Conservation (phyloP, 192 early-diverging fungal species). For the Coemansia sp. region DNA sequence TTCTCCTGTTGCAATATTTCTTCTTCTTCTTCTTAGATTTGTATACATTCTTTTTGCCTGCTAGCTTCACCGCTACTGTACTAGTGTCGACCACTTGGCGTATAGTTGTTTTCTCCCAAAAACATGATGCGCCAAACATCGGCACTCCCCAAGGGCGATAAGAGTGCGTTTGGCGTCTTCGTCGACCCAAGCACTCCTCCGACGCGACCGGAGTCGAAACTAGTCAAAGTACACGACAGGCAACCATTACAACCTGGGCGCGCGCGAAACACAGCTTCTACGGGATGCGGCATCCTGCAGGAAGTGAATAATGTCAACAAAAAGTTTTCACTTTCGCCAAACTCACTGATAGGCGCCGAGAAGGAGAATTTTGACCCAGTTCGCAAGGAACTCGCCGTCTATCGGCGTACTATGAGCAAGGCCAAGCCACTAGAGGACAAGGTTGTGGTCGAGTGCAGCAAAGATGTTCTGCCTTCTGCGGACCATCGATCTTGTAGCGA, state of each 20-base stretch:
- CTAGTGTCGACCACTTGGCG: neutral
- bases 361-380: slow-evolving; percentile 52
- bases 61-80: neutral
- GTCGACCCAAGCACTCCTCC: neutral
- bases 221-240: neutral
- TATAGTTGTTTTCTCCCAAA: neutral
- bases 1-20: neutral
- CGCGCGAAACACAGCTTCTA: neutral
- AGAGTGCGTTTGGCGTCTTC: slow-evolving; percentile 1
- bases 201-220: neutral
- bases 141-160: neutral
- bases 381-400: slow-evolving; percentile 20
- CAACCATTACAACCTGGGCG: neutral
- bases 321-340: slow-evolving; percentile 25
- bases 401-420: slow-evolving; percentile 9
- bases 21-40: neutral
- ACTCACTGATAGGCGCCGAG: slow-evolving; percentile 27
- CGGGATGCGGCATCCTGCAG: slow-evolving; percentile 8
- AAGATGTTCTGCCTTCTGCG: neutral
- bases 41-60: neutral
- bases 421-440: slow-evolving; percentile 1
- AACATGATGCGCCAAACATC: neutral
- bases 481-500: neutral
- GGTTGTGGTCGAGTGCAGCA: neutral
- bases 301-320: slow-evolving; percentile 13